Conservation (phyloP, 2,329 filamentous ascomycete genomes). For the Aspergillus neotritici region DNA sequence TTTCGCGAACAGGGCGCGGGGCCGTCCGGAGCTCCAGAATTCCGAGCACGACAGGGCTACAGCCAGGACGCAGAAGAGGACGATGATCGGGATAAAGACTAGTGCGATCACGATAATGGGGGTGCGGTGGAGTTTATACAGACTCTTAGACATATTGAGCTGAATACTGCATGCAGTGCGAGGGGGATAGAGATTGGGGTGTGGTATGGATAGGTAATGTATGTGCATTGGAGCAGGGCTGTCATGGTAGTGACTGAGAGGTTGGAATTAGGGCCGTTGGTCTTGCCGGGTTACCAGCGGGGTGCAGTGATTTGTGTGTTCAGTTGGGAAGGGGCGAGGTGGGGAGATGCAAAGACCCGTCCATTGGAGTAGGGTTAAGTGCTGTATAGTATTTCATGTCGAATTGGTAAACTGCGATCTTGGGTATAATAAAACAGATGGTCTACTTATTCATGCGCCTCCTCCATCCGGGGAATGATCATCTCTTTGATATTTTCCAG, state of each 20-base stretch:
- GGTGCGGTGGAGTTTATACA: constrained; percentile 29
- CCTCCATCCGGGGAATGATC: constrained; percentile 26
- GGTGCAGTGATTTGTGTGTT: neutral
- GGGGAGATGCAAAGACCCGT: neutral
- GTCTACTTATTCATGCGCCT: constrained; percentile 18
- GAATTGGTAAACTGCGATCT: neutral
- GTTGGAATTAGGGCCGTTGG: no score
- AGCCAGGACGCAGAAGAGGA: constrained; percentile 37
- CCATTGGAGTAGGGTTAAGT: neutral
- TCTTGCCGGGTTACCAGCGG: neutral
- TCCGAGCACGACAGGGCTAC: constrained; percentile 37
- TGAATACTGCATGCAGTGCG: constrained; percentile 2
- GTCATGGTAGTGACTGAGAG: no score
- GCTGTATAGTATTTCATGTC: neutral
- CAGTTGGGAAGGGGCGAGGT: neutral
- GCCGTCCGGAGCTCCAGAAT: constrained; percentile 22
- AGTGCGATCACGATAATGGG: constrained; percentile 40
- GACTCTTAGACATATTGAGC: constrained; percentile 25
- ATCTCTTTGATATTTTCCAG: constrained; percentile 32
- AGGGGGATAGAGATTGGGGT: neutral
- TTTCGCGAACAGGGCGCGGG: constrained; percentile 15
- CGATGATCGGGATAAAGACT: constrained; percentile 44
- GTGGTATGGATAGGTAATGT: constrained; percentile 2
- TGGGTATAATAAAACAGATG: constrained; percentile 22
- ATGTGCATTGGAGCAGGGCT: no score